phyloP scores from a whole-genome alignment of 2,329 filamentous ascomycete species.

The Dothiorella sarmentorum region DNA sequence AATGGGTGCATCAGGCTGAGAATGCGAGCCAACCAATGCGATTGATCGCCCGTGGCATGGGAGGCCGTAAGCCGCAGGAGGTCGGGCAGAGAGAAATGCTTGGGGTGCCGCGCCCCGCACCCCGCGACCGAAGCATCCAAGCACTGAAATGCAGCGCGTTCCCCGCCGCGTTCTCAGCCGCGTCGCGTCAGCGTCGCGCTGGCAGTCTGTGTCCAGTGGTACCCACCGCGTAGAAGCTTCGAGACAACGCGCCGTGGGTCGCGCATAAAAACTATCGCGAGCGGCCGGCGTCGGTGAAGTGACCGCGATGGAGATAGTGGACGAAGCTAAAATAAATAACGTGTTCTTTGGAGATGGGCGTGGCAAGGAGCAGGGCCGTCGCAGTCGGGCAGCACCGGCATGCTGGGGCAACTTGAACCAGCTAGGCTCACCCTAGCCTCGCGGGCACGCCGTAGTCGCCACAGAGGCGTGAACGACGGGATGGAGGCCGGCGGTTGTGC shows the following conservation, averaged over 20 bases:
- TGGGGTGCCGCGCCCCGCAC: too few relatives aligned
- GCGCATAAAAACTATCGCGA: background rate
- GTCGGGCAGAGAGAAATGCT: too few relatives aligned
- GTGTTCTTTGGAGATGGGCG: too few relatives aligned
- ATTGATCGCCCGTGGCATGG: background rate
- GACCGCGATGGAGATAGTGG: too few relatives aligned
- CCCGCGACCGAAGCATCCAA: background rate
- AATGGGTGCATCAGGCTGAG: background rate
- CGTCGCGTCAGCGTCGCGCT: conserved; percentile 9
- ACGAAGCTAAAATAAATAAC: too few relatives aligned
- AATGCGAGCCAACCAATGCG: background rate
- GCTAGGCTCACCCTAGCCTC: background rate
- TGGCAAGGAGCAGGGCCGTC: background rate
- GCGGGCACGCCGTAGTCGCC: background rate
- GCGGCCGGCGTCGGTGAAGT: background rate
- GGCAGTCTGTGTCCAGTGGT: background rate
- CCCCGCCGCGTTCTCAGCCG: background rate
- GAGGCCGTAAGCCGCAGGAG: background rate
- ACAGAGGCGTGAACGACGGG: background rate
- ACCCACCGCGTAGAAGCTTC: conserved; percentile 1
- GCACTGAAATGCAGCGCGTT: too few relatives aligned
- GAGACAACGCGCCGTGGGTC: background rate
- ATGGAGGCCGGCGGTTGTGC: background rate
- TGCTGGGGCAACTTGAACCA: background rate
- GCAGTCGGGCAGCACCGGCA: background rate